A percentile compares a stretch with the other conserved stretches of the same genome.
Conservation (phyloP, 176 grass and related monocot genomes). For the Oryza meridionalis region DNA sequence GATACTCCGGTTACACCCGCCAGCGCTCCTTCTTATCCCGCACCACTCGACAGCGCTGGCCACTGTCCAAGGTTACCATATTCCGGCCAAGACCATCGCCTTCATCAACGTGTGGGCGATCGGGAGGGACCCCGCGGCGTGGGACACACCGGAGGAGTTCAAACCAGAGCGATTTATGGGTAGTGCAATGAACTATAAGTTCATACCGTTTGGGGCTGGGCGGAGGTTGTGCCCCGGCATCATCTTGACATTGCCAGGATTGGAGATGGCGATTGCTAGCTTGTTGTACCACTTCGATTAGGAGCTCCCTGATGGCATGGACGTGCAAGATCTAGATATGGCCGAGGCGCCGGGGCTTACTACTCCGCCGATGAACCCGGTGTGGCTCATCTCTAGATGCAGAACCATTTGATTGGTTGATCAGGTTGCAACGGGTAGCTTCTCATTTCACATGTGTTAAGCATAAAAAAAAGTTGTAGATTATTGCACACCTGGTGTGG, state of each 20-base stretch:
- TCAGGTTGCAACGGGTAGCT: too few species aligned
- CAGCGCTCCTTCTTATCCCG: neutral
- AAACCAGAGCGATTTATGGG: neutral
- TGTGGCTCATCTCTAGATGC: slow-evolving; percentile 31
- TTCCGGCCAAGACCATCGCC: neutral
- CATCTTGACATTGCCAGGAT: slow-evolving; percentile 29
- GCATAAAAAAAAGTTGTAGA: too few species aligned
- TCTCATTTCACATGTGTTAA: too few species aligned
- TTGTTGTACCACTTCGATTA: slow-evolving; percentile 49
- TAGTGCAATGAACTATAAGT: slow-evolving; percentile 35
- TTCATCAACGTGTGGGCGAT: neutral
- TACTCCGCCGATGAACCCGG: slow-evolving; percentile 37
- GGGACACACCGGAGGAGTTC: neutral
- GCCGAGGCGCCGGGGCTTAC: slow-evolving; percentile 44
- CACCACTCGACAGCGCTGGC: neutral
- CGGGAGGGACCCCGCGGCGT: neutral
- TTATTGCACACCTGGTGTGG: too few species aligned
- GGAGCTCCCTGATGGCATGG: slow-evolving; percentile 35
- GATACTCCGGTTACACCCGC: neutral
- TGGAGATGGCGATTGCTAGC: slow-evolving; percentile 49
- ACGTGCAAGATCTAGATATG: slow-evolving; percentile 44
- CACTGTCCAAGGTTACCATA: neutral
- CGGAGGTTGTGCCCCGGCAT: slow-evolving; percentile 16
- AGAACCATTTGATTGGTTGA: neutral
- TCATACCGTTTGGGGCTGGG: slow-evolving; percentile 53